A percentile compares a stretch with the other conserved stretches of the same genome.
Conservation (phyloP, 1,139 yeast species). For the Pichia sp. region DNA sequence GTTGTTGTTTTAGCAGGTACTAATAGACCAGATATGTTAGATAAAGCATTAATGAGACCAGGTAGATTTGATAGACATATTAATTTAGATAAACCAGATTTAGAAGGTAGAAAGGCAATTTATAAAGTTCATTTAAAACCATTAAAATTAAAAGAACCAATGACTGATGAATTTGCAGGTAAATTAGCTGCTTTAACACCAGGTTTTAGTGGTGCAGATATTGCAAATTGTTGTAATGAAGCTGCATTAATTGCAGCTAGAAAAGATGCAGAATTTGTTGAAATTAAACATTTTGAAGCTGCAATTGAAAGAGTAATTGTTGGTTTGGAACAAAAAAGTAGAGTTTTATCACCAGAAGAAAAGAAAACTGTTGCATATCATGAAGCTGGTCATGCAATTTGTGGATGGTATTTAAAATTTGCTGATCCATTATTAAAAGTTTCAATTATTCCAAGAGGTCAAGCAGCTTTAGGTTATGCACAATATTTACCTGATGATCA, state of each 20-base stretch:
- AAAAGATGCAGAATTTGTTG: slow-evolving; percentile 50
- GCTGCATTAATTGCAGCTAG: slow-evolving; percentile 81
- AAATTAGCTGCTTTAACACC: slow-evolving; percentile 75
- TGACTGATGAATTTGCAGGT: slow-evolving; percentile 59
- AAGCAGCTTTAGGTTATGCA: slow-evolving; percentile 80
- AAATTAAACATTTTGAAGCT: slow-evolving; percentile 60
- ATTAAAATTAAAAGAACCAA: slow-evolving; percentile 42
- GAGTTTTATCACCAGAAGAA: slow-evolving; percentile 62
- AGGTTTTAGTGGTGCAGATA: slow-evolving; percentile 83
- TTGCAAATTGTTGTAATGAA: slow-evolving; percentile 78
- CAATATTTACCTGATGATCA: slow-evolving; percentile 78
- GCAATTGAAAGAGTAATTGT: slow-evolving; percentile 82
- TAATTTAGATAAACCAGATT: slow-evolving; percentile 66
- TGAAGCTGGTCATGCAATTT: slow-evolving; percentile 95
- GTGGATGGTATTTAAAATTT: slow-evolving; percentile 88
- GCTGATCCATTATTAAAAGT: slow-evolving; percentile 95
- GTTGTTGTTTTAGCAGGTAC: slow-evolving; percentile 82
- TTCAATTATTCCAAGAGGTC: slow-evolving; percentile 91
- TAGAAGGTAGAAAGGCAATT: slow-evolving; percentile 72
- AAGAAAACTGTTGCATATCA: slow-evolving; percentile 74
- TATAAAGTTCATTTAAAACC: slow-evolving; percentile 64
- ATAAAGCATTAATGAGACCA: slow-evolving; percentile 72
- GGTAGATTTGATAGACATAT: slow-evolving; percentile 82
- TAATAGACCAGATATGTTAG: slow-evolving; percentile 72
- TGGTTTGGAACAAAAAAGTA: slow-evolving; percentile 69